A percentile compares a stretch with the other conserved stretches of the same genome.
Conservation (phyloP, 2,329 filamentous ascomycete genomes). For the Aspergillus cejpii region DNA sequence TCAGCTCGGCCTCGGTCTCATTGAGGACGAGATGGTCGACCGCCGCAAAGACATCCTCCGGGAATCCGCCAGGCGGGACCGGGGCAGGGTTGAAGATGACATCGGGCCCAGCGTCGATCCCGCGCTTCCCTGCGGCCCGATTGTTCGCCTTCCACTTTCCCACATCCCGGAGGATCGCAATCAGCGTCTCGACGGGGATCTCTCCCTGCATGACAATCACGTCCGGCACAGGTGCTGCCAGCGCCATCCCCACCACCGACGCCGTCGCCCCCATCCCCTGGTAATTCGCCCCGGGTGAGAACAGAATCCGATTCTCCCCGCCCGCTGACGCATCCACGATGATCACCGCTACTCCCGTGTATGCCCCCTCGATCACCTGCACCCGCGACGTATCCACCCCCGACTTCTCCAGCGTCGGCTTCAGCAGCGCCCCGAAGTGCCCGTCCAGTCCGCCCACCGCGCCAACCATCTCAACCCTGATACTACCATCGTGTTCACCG, state of each 20-base stretch:
- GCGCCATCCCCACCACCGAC: conserved; percentile 35
- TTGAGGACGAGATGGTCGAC: conserved; percentile 81
- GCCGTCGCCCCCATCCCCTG: conserved; percentile 37
- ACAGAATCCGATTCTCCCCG: conserved; percentile 66
- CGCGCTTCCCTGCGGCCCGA: conserved; percentile 32
- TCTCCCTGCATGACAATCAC: conserved; percentile 73
- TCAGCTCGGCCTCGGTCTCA: conserved; percentile 75
- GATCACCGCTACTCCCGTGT: conserved; percentile 68
- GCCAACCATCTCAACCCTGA: conserved; percentile 63
- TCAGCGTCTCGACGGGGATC: conserved; percentile 60
- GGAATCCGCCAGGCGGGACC: conserved; percentile 66
- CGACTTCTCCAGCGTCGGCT: conserved; percentile 51
- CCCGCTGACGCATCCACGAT: conserved; percentile 65
- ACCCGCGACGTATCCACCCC: conserved; percentile 58
- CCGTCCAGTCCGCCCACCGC: conserved; percentile 59
- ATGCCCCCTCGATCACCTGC: conserved; percentile 38
- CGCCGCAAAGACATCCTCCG: conserved; percentile 57
- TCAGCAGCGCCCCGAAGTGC: conserved; percentile 57
- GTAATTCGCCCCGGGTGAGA: conserved; percentile 65
- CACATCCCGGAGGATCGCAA: conserved; percentile 50
- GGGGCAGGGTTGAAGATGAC: conserved; percentile 85
- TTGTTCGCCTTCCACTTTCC: conserved; percentile 39
- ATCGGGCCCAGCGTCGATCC: conserved; percentile 42
- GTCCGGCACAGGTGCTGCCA: conserved; percentile 46
- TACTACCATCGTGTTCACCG: conserved; percentile 19